Base-by-base conservation (phyloP, 2,329 filamentous ascomycete species). In the Periglandula ipomoeae region DNA sequence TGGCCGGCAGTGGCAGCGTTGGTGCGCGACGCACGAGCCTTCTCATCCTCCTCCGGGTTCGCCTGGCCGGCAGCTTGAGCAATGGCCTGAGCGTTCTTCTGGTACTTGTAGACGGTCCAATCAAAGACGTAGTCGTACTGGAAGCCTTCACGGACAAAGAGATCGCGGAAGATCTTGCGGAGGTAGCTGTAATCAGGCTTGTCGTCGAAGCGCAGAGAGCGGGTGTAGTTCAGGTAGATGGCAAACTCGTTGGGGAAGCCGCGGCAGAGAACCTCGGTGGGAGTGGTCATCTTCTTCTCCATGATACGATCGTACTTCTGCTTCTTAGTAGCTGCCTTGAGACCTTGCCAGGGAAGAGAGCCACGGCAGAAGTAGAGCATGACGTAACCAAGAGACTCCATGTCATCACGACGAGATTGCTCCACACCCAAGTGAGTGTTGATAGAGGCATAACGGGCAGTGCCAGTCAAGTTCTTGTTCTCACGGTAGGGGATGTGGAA, bases 271-370 rank as follows among this genome's bases (percentile, higher is more conserved):
- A 96, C 90, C 73, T 98, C 91, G 60, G 91, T 97, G 8, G 93
- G 90, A 3, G 93, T 98, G 13, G 93, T 98, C 93, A 97, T 97
- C 88, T 98, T 98, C 85, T 98, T 98, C 80, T 98, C 93, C 91
- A 97, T 97, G 74, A 98, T 98, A 57, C 91, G 84, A 73, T 98
- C 93, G 67, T 98, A 97, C 78, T 98, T 98, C 76, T 97, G 91
- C 84, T 96, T 96, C 84, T 96, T 96, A 58, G 90, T 96, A 60
- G 91, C 91, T 74, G 91, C 91, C 82, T 96, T 96, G 48, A 96
- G 79, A 50, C 93, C 93, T 76, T 98, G 93, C 93, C 93, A 98
- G 53, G 93, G 93, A 50, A 98, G 89, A 56, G 90, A 96, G 55
- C 93, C 93, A 71, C 93, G 91, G 79, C 91, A 97, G 77, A 98